Base-by-base conservation (phyloP, 768 basidiomycete genomes). In the Tricholoma bakamatsutake region DNA sequence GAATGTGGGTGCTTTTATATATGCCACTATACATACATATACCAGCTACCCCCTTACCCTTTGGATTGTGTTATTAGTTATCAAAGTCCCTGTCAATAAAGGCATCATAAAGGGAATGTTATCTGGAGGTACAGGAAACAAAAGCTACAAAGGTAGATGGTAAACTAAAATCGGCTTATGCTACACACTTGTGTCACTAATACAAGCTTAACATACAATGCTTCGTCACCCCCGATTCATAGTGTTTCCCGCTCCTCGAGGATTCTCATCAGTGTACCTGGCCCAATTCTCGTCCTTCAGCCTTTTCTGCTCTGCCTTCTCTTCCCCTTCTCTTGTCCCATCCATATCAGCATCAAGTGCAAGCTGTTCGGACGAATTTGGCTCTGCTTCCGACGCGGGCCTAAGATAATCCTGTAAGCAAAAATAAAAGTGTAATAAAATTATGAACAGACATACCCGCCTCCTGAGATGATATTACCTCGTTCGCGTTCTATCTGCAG, bases 231-330 rank as follows among this genome's bases (percentile, higher is more conserved):
- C 94, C 59, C 91, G 81, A 69, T 98, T 97, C 89, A 96, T 93
- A 10, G 87, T 96, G 67, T 99, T 99, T 3, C 97, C 97, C n/a
- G 88, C 89, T 1, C 97, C 97, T 64, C 78, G 86, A 11, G 87
- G 85, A 69, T 99, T 86, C 24, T 75, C 77, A 50, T 98, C 97
- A 13, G 87, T 93, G 64, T 82, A 98, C 55, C 75, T 77, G 30
- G 94, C 93, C 94, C 95, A 98, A 34, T 85, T 85, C 67, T 98
- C 93, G 61, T 95, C 90, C 67, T 93, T 90, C 63, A 79, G 76
- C 45, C 94, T 73, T 71, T 89, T 87, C 65, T 85, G 77, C 65
- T 95, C 94, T 15, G 67, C 76, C 61, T 85, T 91, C 58, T 81
- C 72, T 54, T 85, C 85, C 0, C 84, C 89, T 28, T 78, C 77